phyloP scores from a whole-genome alignment of 371 early-diverging fungal genomes.

The Coemansia sp. region DNA sequence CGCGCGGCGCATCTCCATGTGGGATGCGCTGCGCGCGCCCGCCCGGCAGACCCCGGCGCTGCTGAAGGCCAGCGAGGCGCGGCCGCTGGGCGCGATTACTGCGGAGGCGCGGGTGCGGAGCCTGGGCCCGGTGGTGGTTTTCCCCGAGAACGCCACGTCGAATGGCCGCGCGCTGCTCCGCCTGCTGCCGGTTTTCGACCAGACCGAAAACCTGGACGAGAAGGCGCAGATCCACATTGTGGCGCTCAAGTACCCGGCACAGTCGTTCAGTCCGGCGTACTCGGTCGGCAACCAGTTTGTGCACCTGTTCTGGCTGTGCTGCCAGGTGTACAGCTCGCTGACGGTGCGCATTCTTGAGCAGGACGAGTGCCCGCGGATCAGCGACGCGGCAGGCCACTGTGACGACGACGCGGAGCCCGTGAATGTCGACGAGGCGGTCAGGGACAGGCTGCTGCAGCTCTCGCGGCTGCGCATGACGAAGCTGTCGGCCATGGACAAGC shows the following conservation, averaged over 20 bases:
- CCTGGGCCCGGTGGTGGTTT: conserved; percentile 74
- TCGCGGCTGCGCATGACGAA: conserved; percentile 73
- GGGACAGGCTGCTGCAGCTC: conserved; percentile 61
- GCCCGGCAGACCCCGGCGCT: conserved; percentile 38
- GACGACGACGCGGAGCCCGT: conserved; percentile 68
- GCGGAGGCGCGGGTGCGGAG: conserved; percentile 52
- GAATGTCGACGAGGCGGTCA: conserved; percentile 60
- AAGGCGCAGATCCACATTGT: conserved; percentile 59
- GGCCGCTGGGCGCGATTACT: conserved; percentile 36
- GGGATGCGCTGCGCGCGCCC: conserved; percentile 32
- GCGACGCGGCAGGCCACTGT: conserved; percentile 52
- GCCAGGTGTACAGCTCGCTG: conserved; percentile 68
- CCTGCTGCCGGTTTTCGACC: conserved; percentile 68
- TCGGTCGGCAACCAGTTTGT: conserved; percentile 47
- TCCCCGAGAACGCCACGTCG: conserved; percentile 88
- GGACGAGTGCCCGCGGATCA: conserved; percentile 29
- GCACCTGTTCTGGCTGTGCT: conserved; percentile 26
- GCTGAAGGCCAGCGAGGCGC: conserved; percentile 37
- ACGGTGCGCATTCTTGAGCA: conserved; percentile 49
- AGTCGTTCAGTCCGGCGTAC: conserved; percentile 49
- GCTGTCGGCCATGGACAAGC: conserved; percentile 72
- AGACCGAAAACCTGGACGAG: conserved; percentile 55
- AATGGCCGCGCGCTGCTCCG: conserved; percentile 84
- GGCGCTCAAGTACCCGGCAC: conserved; percentile 65
- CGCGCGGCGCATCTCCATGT: conserved; percentile 28